These are phyloP conservation scores for Solanum aculeatissimum DNA, from an alignment of 305 asterid species.

Conservation along the genomic window DNA sequence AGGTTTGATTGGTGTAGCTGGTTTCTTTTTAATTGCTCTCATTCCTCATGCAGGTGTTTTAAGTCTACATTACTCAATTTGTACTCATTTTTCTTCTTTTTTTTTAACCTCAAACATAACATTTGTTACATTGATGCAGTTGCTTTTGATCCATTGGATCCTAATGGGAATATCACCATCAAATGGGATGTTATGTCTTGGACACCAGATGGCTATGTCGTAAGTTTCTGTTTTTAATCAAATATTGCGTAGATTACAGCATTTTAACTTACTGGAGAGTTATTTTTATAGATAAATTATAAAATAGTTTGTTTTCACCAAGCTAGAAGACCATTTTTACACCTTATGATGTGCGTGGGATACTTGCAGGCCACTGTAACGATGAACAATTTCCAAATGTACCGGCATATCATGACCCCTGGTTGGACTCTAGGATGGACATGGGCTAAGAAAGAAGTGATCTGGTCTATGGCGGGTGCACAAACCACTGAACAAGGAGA, in stretches of 20 bases:
- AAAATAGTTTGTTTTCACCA: not conserved
- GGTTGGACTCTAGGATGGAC: slow-evolving; percentile 85
- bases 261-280: not conserved
- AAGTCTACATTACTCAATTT: not conserved
- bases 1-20: slow-evolving; percentile 9
- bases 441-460: slow-evolving; percentile 83
- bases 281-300: not conserved
- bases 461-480: slow-evolving; percentile 72
- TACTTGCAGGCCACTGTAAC: slow-evolving; percentile 51
- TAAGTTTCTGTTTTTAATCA: slow-evolving; percentile 4
- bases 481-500: slow-evolving; percentile 87
- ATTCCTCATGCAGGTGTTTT: slow-evolving; percentile 39
- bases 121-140: slow-evolving; percentile 18
- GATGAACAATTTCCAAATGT: slow-evolving; percentile 81
- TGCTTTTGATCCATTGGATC: slow-evolving; percentile 90
- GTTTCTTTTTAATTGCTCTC: slow-evolving; percentile 17
- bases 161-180: slow-evolving; percentile 79
- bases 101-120: not conserved
- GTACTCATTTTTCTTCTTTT: not conserved
- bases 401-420: slow-evolving; percentile 79
- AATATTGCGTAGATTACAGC: not conserved
- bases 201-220: slow-evolving; percentile 94
- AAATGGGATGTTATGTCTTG: slow-evolving; percentile 94
- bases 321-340: not conserved
- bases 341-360: not conserved